Evolutionary conservation across 2,329 filamentous ascomycete species (phyloP), one percentile per base, ranked within the genome.

Genomic region (Rachicladosporium sp.): DNA sequence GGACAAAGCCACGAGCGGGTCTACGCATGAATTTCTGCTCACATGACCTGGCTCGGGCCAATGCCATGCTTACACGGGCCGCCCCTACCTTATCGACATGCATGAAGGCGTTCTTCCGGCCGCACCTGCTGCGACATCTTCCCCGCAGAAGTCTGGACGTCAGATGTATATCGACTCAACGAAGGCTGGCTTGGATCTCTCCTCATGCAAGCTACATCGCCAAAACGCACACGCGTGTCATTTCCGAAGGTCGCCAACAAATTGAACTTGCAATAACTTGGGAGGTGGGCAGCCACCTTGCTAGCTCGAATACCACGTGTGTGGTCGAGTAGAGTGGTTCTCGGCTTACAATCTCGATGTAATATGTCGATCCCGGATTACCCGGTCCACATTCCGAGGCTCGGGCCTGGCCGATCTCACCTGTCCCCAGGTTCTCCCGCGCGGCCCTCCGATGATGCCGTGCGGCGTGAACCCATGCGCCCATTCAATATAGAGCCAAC

Each of bases 401-500:
- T 37, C 39, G 39, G 39, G 34, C 39, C 39, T 30, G 39, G 23
- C 39, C 39, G 30, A 11, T 37, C 29, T 29, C 30, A 35, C 34
- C 37, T 19, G 30, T 31, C 29, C 15, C 39, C 39, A 33, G 23
- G 23, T 27, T 27, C 23, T 41, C 38, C 39, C 39, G 30, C 11
- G 33, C 32, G 41, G 45, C 40, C 38, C 32, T 36, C 41, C 37
- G 36, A 43, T 41, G 43, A 34, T 30, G 33, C 43, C 42, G 47
- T 44, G 30, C 43, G 43, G 46, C 45, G 41, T 44, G 46, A 50
- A 47, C 49, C 46, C 48, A 44, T 47, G 48, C 43, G 45, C 43
- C 42, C 13, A 33, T 27, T 27, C 23, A 27, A 27, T 27, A 27
- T 27, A 27, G 8, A 27, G 23, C 23, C 23, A 27, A 27, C 23